Evolutionary conservation across 495 filamentous ascomycete species (phyloP), one percentile per base, ranked within the genome.

Genomic region (Hypoxylon crocopeplum): DNA sequence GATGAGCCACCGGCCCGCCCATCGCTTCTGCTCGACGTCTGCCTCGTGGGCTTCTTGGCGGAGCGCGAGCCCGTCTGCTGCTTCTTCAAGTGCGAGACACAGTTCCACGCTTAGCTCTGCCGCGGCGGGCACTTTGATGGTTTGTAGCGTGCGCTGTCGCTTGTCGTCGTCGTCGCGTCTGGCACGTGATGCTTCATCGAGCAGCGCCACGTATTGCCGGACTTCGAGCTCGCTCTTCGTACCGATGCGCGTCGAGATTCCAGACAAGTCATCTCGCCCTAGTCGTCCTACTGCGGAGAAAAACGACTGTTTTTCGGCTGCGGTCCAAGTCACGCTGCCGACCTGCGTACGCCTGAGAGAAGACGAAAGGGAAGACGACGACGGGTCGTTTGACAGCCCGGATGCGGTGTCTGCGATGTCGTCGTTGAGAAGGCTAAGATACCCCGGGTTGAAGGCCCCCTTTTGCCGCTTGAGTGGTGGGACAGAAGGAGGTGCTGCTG

Each of bases 201-300:
- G 78, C 1, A 88, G 67, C 12, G 72, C 51, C 7, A 94, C 61
- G 58, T 90, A 92, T 44, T 86, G 81, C 13, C 78, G 77, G 5
- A 94, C 85, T 67, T 98, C 92, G 4, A 90, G 66, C 47, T 84
- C 79, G 41, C 82, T 86, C 61, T 98, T 98, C 1, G 86, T 86
- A 0, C 77, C 76, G 39, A 98, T 80, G 0, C 80, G 76, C 7
- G 69, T 57, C 0, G 92, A 79, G 45, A 97, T 87, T 5, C 76
- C 82, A 5, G 63, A 59, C 7, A 86, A 58, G 44, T 88, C 75
- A 62, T 86, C 77, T 27, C 75, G 80, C 5, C 90, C 90, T 19
- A 87, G 79, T 5, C 82, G 77, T 2, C 80, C 76, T 10, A 96
- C 69, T 1, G 81, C 77, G 5, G 79, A 71, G 70, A 92, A 96